Conservation (phyloP, 257 asterid genomes). For the Paulownia fortunei region DNA sequence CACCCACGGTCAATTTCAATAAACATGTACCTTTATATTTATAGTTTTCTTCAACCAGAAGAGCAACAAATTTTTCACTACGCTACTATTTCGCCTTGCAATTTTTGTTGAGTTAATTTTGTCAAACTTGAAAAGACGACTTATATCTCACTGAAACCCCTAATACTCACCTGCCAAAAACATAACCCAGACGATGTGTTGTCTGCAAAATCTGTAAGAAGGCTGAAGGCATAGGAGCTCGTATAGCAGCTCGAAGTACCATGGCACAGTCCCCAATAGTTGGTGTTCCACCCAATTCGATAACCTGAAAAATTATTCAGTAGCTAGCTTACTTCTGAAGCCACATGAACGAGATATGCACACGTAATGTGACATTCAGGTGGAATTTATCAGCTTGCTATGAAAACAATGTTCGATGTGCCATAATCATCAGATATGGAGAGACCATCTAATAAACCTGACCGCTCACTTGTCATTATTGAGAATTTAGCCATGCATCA, state of each 20-base stretch:
- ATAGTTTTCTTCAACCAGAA: not conserved
- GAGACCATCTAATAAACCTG: no score
- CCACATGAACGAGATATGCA: constrained; percentile 11
- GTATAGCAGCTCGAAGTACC: constrained; percentile 92
- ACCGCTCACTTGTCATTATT: no score
- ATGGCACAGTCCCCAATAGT: constrained; percentile 96
- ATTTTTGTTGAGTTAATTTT: not conserved
- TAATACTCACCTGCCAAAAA: constrained; percentile 74
- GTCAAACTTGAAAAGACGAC: no score
- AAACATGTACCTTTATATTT: not conserved
- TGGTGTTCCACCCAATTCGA: constrained; percentile 92
- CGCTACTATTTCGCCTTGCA: not conserved
- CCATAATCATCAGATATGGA: not conserved
- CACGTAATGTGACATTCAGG: constrained; percentile 6
- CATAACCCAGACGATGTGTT: constrained; percentile 82
- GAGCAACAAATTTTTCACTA: not conserved
- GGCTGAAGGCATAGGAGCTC: constrained; percentile 95
- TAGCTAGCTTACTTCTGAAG: constrained; percentile 19
- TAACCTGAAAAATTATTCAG: constrained; percentile 63
- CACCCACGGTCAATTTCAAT: not conserved
- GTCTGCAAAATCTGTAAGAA: constrained; percentile 93
- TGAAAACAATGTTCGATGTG: constrained; percentile 7
- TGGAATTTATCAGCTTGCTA: not conserved
- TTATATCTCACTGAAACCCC: constrained; percentile 10
- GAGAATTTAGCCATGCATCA: no score